Base-by-base conservation (phyloP, 495 filamentous ascomycete species). In the Corynascus novoguineensis region DNA sequence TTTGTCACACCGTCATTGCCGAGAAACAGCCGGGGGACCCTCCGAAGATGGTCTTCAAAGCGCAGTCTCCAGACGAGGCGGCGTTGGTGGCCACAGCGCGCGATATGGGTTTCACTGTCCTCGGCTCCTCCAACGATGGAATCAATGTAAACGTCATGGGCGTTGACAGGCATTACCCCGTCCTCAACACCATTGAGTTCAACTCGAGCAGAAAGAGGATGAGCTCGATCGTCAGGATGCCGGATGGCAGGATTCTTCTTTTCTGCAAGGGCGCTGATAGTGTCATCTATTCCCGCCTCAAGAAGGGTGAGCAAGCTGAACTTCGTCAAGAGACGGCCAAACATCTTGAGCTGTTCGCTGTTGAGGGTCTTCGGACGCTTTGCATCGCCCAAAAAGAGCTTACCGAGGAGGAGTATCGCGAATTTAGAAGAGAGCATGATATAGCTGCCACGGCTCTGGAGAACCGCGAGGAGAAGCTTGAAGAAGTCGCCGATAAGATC, bases 221-320 rank as follows among this genome's bases (percentile, higher is more conserved):
- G 95, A 97, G 95, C 71, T 87, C 93, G 1, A 97, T 99, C 57
- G 86, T 99, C 40, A 83, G 86, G 55, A 97, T 97, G 92, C 95
- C 95, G 4, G 84, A 97, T 65, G 91, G 91, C 35, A 85, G 81
- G 58, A 97, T 99, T 49, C 78, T 92, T 27, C 82, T 99, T 1
- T 95, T 95, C 69, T 99, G 95, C 77, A 99, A 99, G 71, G 95
- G 95, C 47, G 95, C 95, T 19, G 95, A 99, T 68, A 96, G 89
- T 64, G 85, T 97, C 53, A 97, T 99, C 61, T 99, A 97, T 70
- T 95, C 92, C 5, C 88, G 95, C 6, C 77, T 99, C 53, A 86
- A 82, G 68, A 83, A 78, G 49, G 92, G 92, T 25, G 85, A 93
- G 70, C 95, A 99, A 70, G 74, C 82, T 28, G 88, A 95, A 56